These are phyloP conservation scores for Wickerhamomyces subpelliculosus DNA, from an alignment of 805 yeast genomes.

Conservation along the genomic window DNA sequence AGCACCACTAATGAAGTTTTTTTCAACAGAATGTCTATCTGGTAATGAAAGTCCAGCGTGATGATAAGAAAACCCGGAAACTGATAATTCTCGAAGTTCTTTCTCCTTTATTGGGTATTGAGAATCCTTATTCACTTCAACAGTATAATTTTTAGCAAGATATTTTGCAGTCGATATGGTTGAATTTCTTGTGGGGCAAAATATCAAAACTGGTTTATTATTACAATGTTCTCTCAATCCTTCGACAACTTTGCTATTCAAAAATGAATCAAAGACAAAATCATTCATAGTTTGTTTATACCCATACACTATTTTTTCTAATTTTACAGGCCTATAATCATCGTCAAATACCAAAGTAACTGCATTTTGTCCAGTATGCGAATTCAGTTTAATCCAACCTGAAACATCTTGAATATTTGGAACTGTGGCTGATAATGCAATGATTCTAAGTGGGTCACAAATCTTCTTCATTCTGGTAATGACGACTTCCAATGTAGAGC, in stretches of 20 bases:
- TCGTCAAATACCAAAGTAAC: constrained; percentile 37
- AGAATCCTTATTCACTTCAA: background rate
- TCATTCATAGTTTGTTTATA: constrained; percentile 33
- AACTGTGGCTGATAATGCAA: constrained; percentile 47
- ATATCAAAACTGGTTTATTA: constrained; percentile 39
- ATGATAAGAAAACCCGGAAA: constrained; percentile 43
- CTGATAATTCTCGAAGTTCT: constrained; percentile 19
- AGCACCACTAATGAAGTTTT: constrained; percentile 33
- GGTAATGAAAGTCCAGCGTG: constrained; percentile 48
- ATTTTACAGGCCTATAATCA: constrained; percentile 37
- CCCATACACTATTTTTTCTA: constrained; percentile 38
- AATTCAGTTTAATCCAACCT: constrained; percentile 31
- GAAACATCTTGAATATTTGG: constrained; percentile 45
- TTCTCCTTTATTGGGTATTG: constrained; percentile 17
- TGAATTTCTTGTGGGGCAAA: constrained; percentile 48
- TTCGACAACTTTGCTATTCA: constrained; percentile 35
- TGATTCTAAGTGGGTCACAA: constrained; percentile 29
- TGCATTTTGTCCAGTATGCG: constrained; percentile 21
- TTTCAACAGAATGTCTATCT: constrained; percentile 42
- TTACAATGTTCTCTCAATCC: constrained; percentile 32
- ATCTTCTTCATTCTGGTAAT: constrained; percentile 39
- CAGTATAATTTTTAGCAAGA: constrained; percentile 18
- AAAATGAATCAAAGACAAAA: constrained; percentile 39
- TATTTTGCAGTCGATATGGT: constrained; percentile 39
- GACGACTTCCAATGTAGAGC: constrained; percentile 42